phyloP scores from a whole-genome alignment of 2,329 filamentous ascomycete genomes.

The Ophiostoma sp. region DNA sequence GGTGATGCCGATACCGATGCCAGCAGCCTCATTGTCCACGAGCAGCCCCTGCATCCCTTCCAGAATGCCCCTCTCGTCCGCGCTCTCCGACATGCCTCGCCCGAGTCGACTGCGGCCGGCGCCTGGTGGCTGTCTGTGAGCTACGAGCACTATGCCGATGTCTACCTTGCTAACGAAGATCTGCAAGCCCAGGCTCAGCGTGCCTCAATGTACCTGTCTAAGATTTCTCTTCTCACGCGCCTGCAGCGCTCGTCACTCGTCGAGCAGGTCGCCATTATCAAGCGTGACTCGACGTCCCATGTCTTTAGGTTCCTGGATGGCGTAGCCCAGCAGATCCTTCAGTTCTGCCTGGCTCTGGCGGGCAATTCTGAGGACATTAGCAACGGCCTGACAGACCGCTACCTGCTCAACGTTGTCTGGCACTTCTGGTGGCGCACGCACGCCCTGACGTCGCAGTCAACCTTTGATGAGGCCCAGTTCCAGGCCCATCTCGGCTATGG shows the following conservation, averaged over 20 bases:
- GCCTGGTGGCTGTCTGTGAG: constrained; percentile 52
- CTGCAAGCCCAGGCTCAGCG: constrained; percentile 46
- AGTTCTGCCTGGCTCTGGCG: constrained; percentile 9
- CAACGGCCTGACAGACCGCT: constrained; percentile 23
- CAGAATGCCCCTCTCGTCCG: constrained; percentile 57
- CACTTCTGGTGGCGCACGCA: constrained; percentile 59
- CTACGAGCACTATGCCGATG: constrained; percentile 52
- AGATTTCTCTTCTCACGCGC: constrained; percentile 57
- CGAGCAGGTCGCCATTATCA: constrained; percentile 54
- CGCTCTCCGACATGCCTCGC: constrained; percentile 38
- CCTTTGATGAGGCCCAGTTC: constrained; percentile 64
- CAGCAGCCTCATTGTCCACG: constrained; percentile 19
- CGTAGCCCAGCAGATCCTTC: constrained; percentile 42
- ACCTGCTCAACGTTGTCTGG: constrained; percentile 44
- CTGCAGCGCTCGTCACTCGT: constrained; percentile 61
- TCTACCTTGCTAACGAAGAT: constrained; percentile 45
- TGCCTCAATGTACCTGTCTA: constrained; percentile 43
- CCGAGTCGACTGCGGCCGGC: not conserved
- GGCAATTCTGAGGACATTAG: too few species aligned
- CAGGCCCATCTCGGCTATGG: constrained; percentile 62
- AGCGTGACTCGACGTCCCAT: constrained; percentile 61
- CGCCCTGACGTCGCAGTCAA: constrained; percentile 43
- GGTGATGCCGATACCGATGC: not conserved
- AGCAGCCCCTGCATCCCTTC: constrained; percentile 59
- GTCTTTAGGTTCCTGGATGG: constrained; percentile 53